Base-by-base conservation (phyloP, 805 yeast species). In the Schwanniomyces sp. region DNA sequence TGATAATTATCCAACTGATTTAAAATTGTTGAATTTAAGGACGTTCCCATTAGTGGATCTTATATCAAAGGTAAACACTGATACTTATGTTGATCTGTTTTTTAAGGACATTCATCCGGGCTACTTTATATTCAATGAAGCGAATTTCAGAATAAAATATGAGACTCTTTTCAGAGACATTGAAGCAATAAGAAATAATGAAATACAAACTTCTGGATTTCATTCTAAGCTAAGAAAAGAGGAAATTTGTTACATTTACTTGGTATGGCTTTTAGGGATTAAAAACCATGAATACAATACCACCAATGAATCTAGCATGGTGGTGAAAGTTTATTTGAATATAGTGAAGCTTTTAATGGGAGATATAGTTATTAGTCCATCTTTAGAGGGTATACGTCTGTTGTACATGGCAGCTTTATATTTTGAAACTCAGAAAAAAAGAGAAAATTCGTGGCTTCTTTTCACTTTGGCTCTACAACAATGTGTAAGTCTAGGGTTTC, bases 61-160 rank as follows among this genome's bases (percentile, higher is more conserved):
- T 11, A 48, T 72, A 2, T 51, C 59, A 4, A 62, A 56, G 44
- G 57, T 56, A 17, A 75, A 69, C 44, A 75, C 76, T 1, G 70
- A 69, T 47, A 45, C 52, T 32, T 72, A 72, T 49, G 61, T 66
- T 4, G 58, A 63, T 2, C 60, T 64, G 5, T 77, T 76, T 51
- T 75, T 77, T 52, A 61, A 63, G 26, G 67, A 69, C 44, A 65
- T 76, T 12, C 80, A 76, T 52, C 77, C 78, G 0, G 72, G 73
- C 51, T 69, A 70, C 51, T 70, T 70, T 47, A 65, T 75, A 7
- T 74, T 76, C 54, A 32, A 43, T 32, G 48, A 49, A 30, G 28
- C 17, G 16, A 28, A 30, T n/a, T 45, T 45, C 21, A 34, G 40
- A 34, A n/a, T 18, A 10, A 17, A 41, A 29, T 36, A 45, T 14